These are phyloP conservation scores for Claviceps paspali DNA, from an alignment of 2,329 filamentous ascomycete species.

Conservation along the genomic window DNA sequence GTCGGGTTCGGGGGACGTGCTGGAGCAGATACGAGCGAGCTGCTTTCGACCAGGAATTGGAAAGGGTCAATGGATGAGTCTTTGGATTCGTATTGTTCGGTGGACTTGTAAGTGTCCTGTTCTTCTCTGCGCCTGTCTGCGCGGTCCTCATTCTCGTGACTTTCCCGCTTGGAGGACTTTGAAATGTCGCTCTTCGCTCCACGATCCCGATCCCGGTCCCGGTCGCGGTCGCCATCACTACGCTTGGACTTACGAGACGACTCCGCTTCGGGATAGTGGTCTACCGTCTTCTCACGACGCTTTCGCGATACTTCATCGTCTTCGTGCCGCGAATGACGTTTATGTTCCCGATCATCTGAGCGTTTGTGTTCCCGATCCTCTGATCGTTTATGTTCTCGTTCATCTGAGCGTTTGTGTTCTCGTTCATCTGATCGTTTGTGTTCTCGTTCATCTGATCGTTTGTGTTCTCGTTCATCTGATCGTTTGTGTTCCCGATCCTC, in stretches of 20 bases:
- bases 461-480: conserved; percentile 15
- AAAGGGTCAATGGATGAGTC: conserved; percentile 34
- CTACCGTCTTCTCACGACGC: conserved; percentile 14
- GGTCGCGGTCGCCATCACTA: conserved; percentile 13
- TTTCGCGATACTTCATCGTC: conserved; percentile 17
- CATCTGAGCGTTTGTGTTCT: conserved; percentile 15
- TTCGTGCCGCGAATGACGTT: conserved; percentile 17
- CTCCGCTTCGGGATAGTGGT: conserved; percentile 11
- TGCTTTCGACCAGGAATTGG: conserved; percentile 41
- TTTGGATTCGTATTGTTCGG: conserved; percentile 4
- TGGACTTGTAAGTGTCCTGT: conserved; percentile 13
- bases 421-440: conserved; percentile 16
- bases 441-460: conserved; percentile 16
- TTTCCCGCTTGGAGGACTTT: conserved; percentile 11
- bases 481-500: conserved; percentile 16
- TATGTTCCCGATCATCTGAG: conserved; percentile 15
- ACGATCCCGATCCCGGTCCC: conserved; percentile 14
- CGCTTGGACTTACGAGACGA: conserved; percentile 9
- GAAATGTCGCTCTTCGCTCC: conserved; percentile 14
- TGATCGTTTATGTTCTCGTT: conserved; percentile 15
- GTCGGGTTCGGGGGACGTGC: conserved; percentile 31
- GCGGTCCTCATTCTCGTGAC: conserved; percentile 10
- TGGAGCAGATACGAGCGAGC: conserved; percentile 8
- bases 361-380: conserved; percentile 16
- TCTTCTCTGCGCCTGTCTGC: conserved; percentile 12